Conservation (phyloP, 148 eudicot genomes). For the Pharnaceum exiguum region DNA sequence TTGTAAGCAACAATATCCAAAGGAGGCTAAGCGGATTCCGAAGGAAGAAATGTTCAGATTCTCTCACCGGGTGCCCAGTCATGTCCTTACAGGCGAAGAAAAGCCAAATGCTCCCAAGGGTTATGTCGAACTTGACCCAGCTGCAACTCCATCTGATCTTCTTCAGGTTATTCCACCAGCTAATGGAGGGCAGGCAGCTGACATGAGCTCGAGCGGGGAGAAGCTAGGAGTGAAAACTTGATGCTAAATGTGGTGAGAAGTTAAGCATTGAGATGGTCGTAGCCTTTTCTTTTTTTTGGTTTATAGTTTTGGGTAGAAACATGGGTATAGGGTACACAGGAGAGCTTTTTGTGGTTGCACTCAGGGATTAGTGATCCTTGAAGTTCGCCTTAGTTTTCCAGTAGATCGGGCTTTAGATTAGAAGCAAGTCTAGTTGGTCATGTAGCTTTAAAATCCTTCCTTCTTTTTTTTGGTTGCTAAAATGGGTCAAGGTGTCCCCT, state of each 20-base stretch:
- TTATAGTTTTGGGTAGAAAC: neutral
- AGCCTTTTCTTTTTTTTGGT: constrained; percentile 3
- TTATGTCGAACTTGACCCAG: constrained; percentile 60
- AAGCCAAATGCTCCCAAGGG: constrained; percentile 49
- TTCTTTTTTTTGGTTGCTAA: neutral
- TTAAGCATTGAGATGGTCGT: neutral
- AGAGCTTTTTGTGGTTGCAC: constrained; percentile 2
- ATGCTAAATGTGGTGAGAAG: constrained; percentile 6
- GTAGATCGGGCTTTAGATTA: constrained; percentile 2
- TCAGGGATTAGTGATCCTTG: constrained; percentile 11
- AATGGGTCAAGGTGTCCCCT: neutral
- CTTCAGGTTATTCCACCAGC: constrained; percentile 29
- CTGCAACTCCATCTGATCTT: constrained; percentile 54
- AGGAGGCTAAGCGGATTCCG: constrained; percentile 34
- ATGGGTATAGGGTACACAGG: constrained; percentile 25
- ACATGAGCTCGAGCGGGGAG: neutral
- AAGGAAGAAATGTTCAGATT: constrained; percentile 63
- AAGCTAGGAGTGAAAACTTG: constrained; percentile 6
- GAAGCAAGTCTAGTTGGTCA: constrained; percentile 17
- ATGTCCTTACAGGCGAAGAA: constrained; percentile 43
- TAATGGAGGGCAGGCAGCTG: constrained; percentile 6
- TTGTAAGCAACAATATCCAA: constrained; percentile 24
- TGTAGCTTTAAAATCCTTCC: neutral
- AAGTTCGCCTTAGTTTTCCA: constrained; percentile 11
- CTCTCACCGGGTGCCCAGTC: constrained; percentile 58